phyloP scores from a whole-genome alignment of 1,284 basidiomycete genomes.

The Takashimella tepidaria region DNA sequence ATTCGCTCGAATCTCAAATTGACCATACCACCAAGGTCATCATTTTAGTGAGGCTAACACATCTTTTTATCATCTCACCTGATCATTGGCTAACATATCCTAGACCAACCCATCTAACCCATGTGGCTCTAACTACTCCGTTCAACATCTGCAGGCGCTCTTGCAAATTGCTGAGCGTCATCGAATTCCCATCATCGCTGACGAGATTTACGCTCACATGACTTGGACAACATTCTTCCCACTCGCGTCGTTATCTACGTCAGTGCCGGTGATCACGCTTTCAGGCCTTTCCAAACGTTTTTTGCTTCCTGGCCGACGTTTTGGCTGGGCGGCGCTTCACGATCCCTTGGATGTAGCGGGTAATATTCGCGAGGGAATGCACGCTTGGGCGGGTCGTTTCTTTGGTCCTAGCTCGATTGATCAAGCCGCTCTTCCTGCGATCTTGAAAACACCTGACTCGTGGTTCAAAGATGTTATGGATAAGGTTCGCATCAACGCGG shows the following conservation, averaged over 20 bases:
- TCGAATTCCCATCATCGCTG: constrained; percentile 43
- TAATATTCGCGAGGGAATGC: constrained; percentile 26
- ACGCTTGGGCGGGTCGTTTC: constrained; percentile 35
- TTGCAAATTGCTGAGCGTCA: constrained; percentile 34
- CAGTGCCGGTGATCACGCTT: constrained; percentile 42
- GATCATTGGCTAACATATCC: not conserved
- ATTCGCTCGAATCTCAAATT: constrained; percentile 32
- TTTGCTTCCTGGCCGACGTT: constrained; percentile 44
- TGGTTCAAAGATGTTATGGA: constrained; percentile 39
- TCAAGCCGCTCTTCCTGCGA: constrained; percentile 41
- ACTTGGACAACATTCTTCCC: constrained; percentile 39
- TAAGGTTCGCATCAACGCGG: constrained; percentile 32
- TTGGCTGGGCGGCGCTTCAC: constrained; percentile 44
- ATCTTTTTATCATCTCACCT: not conserved
- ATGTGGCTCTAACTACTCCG: constrained; percentile 43
- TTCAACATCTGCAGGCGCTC: constrained; percentile 33
- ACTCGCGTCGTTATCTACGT: constrained; percentile 34
- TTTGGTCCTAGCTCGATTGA: constrained; percentile 43
- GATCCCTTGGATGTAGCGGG: constrained; percentile 39
- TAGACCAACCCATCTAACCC: constrained; percentile 47
- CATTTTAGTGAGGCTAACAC: constrained; percentile 29
- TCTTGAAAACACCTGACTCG: constrained; percentile 35
- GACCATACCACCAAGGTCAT: constrained; percentile 45
- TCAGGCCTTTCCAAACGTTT: constrained; percentile 47
- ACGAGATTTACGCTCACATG: constrained; percentile 46